Base-by-base conservation (phyloP, 108 stramenopile genomes). In the Fistulifera solaris region DNA sequence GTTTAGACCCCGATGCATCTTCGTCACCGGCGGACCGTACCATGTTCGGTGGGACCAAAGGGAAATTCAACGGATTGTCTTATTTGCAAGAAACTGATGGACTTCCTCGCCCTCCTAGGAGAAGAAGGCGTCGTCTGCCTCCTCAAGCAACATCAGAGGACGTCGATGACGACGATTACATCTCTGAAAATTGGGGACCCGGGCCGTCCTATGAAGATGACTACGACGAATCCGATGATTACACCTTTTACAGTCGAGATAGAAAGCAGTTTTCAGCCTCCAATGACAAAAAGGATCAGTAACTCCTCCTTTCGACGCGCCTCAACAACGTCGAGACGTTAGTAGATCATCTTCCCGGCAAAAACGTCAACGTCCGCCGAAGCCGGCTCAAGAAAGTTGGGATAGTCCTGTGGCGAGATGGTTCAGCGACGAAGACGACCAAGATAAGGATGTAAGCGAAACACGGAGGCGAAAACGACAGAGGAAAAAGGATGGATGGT, bases 21-120 rank as follows among this genome's bases (percentile, higher is more conserved):
- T 67, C 63, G 48, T 19, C n/a, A 58, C 52, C 74, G 19, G 73
- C 77, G 11, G 83, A 89, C 52, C 78, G 77, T 24, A 85, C 81
- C 39, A 76, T 85, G 58, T 89, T 89, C 63, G 87, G 87, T 16
- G 87, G 83, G 3, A 85, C 87, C 40, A 73, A 77, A 24, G 88
- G 88, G 2, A 90, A 84, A 52, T 90, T 90, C 55, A 82, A 86
- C 58, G 88, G 78, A 8, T 40, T 87, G 28, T 65, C 63, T 15
- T 72, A 70, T 31, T 54, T 82, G 3, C 52, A 71, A 18, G 66
- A 75, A 52, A 45, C 67, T 35, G 71, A 65, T 46, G 43, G 68
- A 18, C 63, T 62, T 40, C 48, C 43, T 14, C 27, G 54, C 15
- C 62, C 62, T 5, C 61, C 56, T 10, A 42, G 35, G 16, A 8